Evolutionary conservation across 2,329 filamentous ascomycete genomes (phyloP), one percentile per base, ranked within the genome.

Genomic region (Fusarium liriodendri): DNA sequence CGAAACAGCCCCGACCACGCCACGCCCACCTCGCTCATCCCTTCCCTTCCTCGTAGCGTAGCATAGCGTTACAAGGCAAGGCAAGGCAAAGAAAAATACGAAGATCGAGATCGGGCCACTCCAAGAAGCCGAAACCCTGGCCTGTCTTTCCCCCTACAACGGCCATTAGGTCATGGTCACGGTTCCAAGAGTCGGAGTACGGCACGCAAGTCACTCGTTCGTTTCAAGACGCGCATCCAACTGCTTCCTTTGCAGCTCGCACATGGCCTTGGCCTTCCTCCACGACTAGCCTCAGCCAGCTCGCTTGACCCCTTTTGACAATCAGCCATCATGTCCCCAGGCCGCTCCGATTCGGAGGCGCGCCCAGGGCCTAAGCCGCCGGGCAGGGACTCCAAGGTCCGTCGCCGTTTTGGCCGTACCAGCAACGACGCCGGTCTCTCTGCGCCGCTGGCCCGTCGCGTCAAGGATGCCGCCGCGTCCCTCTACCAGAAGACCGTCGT

Each of bases 401-500:
- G 62, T 54, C 70, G 59, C 50, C 64, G 65, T 37, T 61, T 65
- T 54, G 50, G 58, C n/a, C 66, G 63, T 63, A 60, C 67, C 42
- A 70, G 60, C n/a, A 68, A 69, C 59, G 65, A 72, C 38, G 62
- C 67, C 42, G 42, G 62, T 4, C 42, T 32, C 20, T 54, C 70
- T 35, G 60, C 66, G 16, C 66, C 76, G 47, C 62, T 78, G 52
- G 57, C 52, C 42, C 70, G 67, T 60, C 79, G 76, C 20, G 40
- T 81, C 27, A 74, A 73, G 45, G 55, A 74, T 64, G 73, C 62
- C 18, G 71, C 75, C 20, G 64, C 62, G 32, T 57, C 68, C 6
- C 35, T 80, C 25, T 86, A 86, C 68, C 82, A 82, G 61, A 82
- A 77, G 67, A 80, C 83, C 61, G 73, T 88, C 33, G 79, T 86